Conservation (phyloP, 2,329 filamentous ascomycete genomes). For the Talaromyces atroroseus region DNA sequence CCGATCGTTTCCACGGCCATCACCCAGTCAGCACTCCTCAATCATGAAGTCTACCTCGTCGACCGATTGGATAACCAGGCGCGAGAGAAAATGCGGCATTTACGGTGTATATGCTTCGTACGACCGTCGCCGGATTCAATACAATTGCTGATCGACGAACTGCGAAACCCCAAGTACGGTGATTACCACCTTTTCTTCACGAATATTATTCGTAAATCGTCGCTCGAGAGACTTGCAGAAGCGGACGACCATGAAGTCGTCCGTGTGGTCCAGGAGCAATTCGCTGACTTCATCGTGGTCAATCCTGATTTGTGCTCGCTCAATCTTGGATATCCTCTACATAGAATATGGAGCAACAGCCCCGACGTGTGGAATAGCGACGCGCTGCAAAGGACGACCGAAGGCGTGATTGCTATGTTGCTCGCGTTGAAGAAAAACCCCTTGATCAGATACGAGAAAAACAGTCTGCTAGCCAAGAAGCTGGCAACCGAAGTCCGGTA, state of each 20-base stretch:
- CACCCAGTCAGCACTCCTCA: conserved; percentile 89
- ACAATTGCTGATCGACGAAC: conserved; percentile 88
- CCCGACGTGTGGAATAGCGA: conserved; percentile 90
- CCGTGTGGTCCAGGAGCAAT: conserved; percentile 88
- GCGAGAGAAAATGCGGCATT: conserved; percentile 95
- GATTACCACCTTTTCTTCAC: conserved; percentile 98
- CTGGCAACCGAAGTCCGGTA: conserved; percentile 89
- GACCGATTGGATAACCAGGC: conserved; percentile 86
- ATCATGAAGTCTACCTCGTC: conserved; percentile 95
- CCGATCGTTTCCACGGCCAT: conserved; percentile 91
- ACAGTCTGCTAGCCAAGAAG: conserved; percentile 84
- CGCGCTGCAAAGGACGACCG: conserved; percentile 75
- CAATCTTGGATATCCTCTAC: conserved; percentile 64
- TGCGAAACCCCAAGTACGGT: conserved; percentile 92
- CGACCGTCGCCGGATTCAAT: conserved; percentile 89
- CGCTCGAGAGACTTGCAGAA: conserved; percentile 87
- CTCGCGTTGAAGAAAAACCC: conserved; percentile 95
- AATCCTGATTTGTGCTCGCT: conserved; percentile 91
- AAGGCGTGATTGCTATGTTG: conserved; percentile 77
- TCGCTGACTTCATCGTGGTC: conserved; percentile 90
- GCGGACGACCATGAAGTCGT: conserved; percentile 97
- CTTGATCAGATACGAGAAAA: conserved; percentile 86
- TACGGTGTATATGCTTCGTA: conserved; percentile 88
- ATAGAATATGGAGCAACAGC: conserved; percentile 72
- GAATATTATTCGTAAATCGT: conserved; percentile 95